phyloP scores from a whole-genome alignment of 805 yeast species.

The Candida corydali region DNA sequence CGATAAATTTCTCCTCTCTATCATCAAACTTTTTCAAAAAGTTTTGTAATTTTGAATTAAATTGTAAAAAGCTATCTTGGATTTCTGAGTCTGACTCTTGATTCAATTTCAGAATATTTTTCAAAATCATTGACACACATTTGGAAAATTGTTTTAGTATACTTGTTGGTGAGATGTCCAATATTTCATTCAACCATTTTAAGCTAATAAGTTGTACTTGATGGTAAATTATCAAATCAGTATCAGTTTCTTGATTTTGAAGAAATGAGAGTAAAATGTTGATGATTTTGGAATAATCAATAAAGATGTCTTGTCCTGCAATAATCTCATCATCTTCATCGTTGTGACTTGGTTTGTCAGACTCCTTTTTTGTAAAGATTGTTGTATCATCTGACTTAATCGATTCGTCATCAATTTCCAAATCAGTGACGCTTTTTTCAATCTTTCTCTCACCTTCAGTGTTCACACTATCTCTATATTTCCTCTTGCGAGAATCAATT shows the following conservation, averaged over 20 bases:
- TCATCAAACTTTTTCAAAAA: conserved; percentile 27
- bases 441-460: conserved; percentile 5
- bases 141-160: conserved; percentile 73
- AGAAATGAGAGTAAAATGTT: conserved; percentile 79
- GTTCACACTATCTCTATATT: not conserved
- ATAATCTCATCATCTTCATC: conserved; percentile 22
- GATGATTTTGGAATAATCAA: conserved; percentile 76
- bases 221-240: conserved; percentile 35
- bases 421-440: conserved; percentile 5
- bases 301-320: conserved; percentile 66
- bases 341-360: conserved; percentile 32
- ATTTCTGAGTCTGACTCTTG: conserved; percentile 33
- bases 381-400: conserved; percentile 24
- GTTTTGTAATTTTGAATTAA: conserved; percentile 29
- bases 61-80: conserved; percentile 31
- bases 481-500: conserved; percentile 20
- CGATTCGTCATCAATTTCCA: conserved; percentile 20
- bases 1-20: conserved; percentile 3
- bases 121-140: conserved; percentile 61
- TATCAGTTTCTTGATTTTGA: conserved; percentile 23
- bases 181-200: conserved; percentile 74
- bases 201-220: conserved; percentile 78
- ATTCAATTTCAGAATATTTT: conserved; percentile 33
- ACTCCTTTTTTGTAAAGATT: conserved; percentile 12
- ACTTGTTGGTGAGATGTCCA: conserved; percentile 71